phyloP scores from a whole-genome alignment of 768 basidiomycete species.

The Hygrophorus pudorinus region DNA sequence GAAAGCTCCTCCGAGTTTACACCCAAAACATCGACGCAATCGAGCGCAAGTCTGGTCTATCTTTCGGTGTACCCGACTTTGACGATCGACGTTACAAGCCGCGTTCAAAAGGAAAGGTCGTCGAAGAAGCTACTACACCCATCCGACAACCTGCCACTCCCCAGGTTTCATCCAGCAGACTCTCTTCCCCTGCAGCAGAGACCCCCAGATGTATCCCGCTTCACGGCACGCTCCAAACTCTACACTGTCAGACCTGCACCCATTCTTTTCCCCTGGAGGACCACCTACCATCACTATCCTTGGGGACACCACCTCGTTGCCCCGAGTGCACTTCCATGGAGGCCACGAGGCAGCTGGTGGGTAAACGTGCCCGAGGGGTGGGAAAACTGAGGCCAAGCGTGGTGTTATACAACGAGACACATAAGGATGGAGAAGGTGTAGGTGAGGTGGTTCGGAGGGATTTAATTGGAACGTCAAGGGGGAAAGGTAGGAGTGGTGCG shows the following conservation, averaged over 20 bases:
- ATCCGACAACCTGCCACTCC: not conserved
- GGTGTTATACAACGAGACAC: constrained; percentile 83
- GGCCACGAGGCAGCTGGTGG: constrained; percentile 56
- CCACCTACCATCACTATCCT: constrained; percentile 47
- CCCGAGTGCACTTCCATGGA: constrained; percentile 70
- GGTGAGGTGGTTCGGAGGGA: constrained; percentile 79
- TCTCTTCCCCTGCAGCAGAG: constrained; percentile 43
- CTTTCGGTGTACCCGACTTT: constrained; percentile 74
- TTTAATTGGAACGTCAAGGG: constrained; percentile 57
- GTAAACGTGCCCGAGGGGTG: constrained; percentile 71
- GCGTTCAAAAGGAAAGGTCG: constrained; percentile 34
- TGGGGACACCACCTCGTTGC: constrained; percentile 63
- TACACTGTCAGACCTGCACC: constrained; percentile 78
- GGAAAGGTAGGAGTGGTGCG: constrained; percentile 61
- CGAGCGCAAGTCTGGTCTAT: constrained; percentile 77
- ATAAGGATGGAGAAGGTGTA: constrained; percentile 80
- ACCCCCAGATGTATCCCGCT: constrained; percentile 81
- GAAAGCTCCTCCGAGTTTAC: constrained; percentile 75
- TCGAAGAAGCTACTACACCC: not conserved
- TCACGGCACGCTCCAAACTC: constrained; percentile 72
- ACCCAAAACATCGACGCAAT: constrained; percentile 93
- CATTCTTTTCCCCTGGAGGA: constrained; percentile 57
- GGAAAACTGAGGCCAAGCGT: constrained; percentile 81
- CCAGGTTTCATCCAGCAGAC: constrained; percentile 19
- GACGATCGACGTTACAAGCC: constrained; percentile 46